Percentiles rank a stretch among this genome's conserved stretches.
These are phyloP conservation scores for Boletus rufocinnamomeus DNA, from an alignment of 768 basidiomycete species.

Conservation along the genomic window DNA sequence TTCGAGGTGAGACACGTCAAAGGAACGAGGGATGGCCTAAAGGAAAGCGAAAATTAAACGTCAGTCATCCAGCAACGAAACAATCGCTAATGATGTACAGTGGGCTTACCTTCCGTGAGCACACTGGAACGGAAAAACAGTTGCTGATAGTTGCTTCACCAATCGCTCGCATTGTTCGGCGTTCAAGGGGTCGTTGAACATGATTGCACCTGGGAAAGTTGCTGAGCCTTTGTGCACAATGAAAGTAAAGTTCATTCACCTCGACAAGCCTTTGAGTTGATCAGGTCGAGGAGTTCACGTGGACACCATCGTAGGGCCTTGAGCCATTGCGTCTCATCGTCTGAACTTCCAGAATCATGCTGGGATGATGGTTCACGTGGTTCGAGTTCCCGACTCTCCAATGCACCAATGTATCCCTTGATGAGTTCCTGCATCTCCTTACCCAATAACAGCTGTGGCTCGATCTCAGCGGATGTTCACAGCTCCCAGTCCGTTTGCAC, in stretches of 20 bases:
- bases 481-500: slow-evolving; percentile 11
- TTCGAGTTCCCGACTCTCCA: slow-evolving; percentile 50
- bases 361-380: slow-evolving; percentile 20
- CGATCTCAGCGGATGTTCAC: slow-evolving; percentile 13
- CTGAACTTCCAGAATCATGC: slow-evolving; percentile 3
- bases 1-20: slow-evolving; percentile 36
- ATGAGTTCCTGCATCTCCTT: slow-evolving; percentile 76
- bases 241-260: slow-evolving; percentile 50
- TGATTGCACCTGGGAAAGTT: slow-evolving; percentile 75
- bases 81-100: neutral
- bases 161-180: slow-evolving; percentile 69
- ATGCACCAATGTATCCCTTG: slow-evolving; percentile 66
- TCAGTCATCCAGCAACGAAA: neutral
- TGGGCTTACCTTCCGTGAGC: slow-evolving; percentile 81
- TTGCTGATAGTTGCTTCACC: slow-evolving; percentile 64
- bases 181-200: slow-evolving; percentile 88
- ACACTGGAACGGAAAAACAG: slow-evolving; percentile 90
- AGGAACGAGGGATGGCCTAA: slow-evolving; percentile 59
- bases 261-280: slow-evolving; percentile 95
- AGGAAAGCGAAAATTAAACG: neutral
- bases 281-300: slow-evolving; percentile 73
- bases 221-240: slow-evolving; percentile 3
- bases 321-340: slow-evolving; percentile 52
- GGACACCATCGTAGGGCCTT: slow-evolving; percentile 82
- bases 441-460: slow-evolving; percentile 56